Base-by-base conservation (phyloP, 2,329 filamentous ascomycete genomes). In the Exophiala sp. region DNA sequence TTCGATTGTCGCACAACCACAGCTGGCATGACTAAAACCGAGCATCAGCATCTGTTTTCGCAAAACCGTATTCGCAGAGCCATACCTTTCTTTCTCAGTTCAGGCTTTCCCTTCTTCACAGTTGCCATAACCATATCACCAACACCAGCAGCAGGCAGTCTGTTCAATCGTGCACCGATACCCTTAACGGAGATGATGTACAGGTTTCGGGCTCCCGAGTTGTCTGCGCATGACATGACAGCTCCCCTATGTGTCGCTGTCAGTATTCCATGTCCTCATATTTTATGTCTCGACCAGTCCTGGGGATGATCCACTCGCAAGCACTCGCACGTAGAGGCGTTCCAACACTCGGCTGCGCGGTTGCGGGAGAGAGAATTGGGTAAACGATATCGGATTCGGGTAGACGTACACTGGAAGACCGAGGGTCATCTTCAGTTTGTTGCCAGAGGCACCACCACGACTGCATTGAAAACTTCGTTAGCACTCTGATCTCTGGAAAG, bases 381-480 rank as follows among this genome's bases (percentile, higher is more conserved):
- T 12, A n/a, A 34, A 36, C 9, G 38, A 11, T 20, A 50, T 57
- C 52, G 45, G 47, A 47, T 46, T 50, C 32, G 56, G 50, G 45
- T 36, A 62, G 72, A 89, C 91, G 78, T 95, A 96, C 91, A 96
- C 91, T 80, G 94, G 94, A 73, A 99, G 91, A 96, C 90, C 94
- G 80, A 99, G 90, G 78, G 94, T 96, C 94, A 99, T 99, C 89
- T 96, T 97, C 73, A 97, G 89, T 89, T 99, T 99, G 89, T 95
- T 95, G 86, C 94, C 94, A 74, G 91, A 88, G 84, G 90, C 88
- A 88, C 88, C 89, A 85, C 90, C 81, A 72, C 83, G 79, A 75
- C 81, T 83, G 21, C 45, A 42, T 66, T 18, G 46, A 20, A 49
- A 5, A 57, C 32, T 38, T 41, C 34, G 42, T 55, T 35, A 50